Conservation (phyloP, 139 green algal species). For the Dunaliella primolecta region DNA sequence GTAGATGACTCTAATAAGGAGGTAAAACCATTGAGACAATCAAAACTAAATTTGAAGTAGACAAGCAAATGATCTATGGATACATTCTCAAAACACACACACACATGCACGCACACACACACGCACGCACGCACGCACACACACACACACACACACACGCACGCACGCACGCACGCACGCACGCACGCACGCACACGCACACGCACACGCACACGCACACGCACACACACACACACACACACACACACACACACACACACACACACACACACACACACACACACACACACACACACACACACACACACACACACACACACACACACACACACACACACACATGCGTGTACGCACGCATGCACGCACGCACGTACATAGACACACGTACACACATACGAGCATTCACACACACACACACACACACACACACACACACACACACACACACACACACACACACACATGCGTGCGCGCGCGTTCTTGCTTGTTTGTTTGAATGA, state of each 20-base stretch:
- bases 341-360: not conserved
- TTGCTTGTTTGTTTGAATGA: too few species aligned
- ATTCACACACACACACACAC: not conserved
- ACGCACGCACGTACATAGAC: not conserved
- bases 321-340: slow-evolving; percentile 9
- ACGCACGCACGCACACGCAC: not conserved
- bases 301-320: slow-evolving; percentile 8
- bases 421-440: too few species aligned
- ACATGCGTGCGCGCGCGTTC: too few species aligned
- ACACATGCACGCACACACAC: not conserved
- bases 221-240: slow-evolving; percentile 5
- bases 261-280: not conserved
- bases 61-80: not conserved
- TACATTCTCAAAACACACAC: not conserved
- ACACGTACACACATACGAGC: not conserved
- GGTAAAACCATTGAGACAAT: not conserved
- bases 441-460: too few species aligned
- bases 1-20: not conserved
- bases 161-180: not conserved
- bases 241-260: slow-evolving; percentile 9
- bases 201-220: slow-evolving; percentile 4
- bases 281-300: not conserved
- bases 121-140: not conserved
- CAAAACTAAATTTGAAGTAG: not conserved
- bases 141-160: not conserved